Conservation (phyloP, 345 rosid species). For the Pugionium cornutum region DNA sequence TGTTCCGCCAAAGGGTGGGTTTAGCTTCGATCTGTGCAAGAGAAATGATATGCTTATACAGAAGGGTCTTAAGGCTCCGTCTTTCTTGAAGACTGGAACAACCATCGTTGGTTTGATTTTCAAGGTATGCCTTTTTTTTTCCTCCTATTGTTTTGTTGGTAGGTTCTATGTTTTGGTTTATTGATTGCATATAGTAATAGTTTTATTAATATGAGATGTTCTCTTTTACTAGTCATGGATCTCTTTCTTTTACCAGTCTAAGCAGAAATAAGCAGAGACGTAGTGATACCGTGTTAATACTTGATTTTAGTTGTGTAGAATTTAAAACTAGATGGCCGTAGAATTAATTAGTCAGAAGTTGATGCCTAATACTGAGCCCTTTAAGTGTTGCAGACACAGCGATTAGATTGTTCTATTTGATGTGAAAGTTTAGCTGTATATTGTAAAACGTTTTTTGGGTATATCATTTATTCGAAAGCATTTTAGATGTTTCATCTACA, state of each 20-base stretch:
- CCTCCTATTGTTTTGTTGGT: neutral
- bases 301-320: neutral
- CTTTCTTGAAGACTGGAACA: conserved; percentile 86
- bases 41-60: conserved; percentile 74
- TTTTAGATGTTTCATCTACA: neutral
- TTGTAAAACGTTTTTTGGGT: neutral
- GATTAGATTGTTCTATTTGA: neutral
- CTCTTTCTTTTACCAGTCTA: neutral
- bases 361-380: neutral
- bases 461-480: neutral
- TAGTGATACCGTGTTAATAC: neutral
- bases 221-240: neutral
- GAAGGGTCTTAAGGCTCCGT: conserved; percentile 69
- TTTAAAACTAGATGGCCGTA: neutral
- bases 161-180: neutral
- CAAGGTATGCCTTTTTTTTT: conserved; percentile 50
- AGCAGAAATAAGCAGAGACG: neutral
- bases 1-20: conserved; percentile 71
- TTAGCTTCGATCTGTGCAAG: conserved; percentile 87
- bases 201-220: neutral
- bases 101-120: conserved; percentile 90
- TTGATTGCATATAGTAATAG: too few species aligned
- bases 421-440: neutral
- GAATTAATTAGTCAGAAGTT: conserved; percentile 4
- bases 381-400: neutral